These are phyloP conservation scores for Lepraria neglecta DNA, from an alignment of 495 filamentous ascomycete species.

Conservation along the genomic window DNA sequence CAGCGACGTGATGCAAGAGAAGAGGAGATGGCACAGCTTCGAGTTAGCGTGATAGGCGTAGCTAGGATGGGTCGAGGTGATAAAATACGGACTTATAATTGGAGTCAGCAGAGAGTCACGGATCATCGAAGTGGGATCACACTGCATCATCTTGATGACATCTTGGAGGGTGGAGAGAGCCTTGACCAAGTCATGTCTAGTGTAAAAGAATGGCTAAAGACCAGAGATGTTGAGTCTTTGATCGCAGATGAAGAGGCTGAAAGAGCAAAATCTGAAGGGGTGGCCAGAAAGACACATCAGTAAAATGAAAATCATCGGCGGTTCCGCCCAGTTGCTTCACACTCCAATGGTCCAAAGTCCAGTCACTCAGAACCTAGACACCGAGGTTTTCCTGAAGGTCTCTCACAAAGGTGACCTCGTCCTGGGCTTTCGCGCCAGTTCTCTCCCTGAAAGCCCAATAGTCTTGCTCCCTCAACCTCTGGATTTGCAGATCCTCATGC, in stretches of 20 bases:
- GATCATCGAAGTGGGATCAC: constrained; percentile 85
- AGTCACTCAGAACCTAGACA: too few species aligned
- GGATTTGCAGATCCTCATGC: not conserved
- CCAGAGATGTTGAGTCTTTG: constrained; percentile 68
- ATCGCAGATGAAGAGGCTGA: constrained; percentile 42
- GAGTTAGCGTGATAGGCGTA: constrained; percentile 69
- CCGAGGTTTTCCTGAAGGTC: too few species aligned
- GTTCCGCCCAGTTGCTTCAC: too few species aligned
- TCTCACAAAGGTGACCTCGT: too few species aligned
- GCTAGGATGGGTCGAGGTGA: constrained; percentile 78
- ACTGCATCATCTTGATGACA: constrained; percentile 72
- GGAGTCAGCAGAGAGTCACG: constrained; percentile 83
- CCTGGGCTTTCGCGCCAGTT: too few species aligned
- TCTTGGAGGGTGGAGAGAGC: constrained; percentile 64
- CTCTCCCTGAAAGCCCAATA: too few species aligned
- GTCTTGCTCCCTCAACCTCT: not conserved
- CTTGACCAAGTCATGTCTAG: constrained; percentile 44
- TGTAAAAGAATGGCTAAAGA: constrained; percentile 69
- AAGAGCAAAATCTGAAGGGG: not conserved
- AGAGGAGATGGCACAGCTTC: constrained; percentile 64
- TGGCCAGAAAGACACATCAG: not conserved
- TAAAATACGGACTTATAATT: constrained; percentile 96
- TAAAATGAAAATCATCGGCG: not conserved
- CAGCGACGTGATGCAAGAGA: constrained; percentile 74
- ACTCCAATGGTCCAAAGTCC: too few species aligned